These are phyloP conservation scores for Halenospora varia DNA, from an alignment of 495 filamentous ascomycete genomes.

Conservation along the genomic window DNA sequence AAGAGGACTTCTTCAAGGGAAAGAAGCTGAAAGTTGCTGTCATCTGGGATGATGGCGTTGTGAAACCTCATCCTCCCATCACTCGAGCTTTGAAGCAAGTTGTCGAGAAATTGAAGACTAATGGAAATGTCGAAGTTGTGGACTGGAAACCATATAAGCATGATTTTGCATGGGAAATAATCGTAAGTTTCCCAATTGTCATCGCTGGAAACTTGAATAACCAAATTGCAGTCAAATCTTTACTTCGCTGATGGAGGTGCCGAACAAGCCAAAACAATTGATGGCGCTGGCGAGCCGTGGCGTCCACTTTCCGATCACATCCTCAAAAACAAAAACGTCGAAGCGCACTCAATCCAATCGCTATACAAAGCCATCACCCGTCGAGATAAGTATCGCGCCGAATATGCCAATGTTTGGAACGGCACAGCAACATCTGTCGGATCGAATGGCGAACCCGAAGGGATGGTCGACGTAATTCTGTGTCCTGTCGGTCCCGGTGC, in stretches of 20 bases:
- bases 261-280: conserved; percentile 43
- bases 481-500: conserved; percentile 57
- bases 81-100: conserved; percentile 53
- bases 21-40: conserved; percentile 60
- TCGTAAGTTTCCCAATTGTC: conserved; percentile 29
- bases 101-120: conserved; percentile 45
- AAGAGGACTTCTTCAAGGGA: conserved; percentile 30
- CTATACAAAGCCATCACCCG: conserved; percentile 32
- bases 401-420: conserved; percentile 60
- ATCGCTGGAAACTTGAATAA: neutral
- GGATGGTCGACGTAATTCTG: conserved; percentile 64
- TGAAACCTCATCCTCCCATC: conserved; percentile 69
- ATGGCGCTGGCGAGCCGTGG: conserved; percentile 53
- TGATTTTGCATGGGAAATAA: conserved; percentile 54
- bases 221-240: conserved; percentile 38
- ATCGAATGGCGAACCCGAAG: conserved; percentile 18
- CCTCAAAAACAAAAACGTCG: conserved; percentile 42
- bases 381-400: conserved; percentile 53
- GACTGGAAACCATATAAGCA: conserved; percentile 65
- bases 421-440: conserved; percentile 27
- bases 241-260: conserved; percentile 55
- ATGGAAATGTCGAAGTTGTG: conserved; percentile 50
- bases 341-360: conserved; percentile 31
- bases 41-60: conserved; percentile 66
- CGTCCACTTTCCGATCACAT: conserved; percentile 46